Evolutionary conservation across 352 stramenopile species (phyloP).

Genomic region (Albugo candida): DNA sequence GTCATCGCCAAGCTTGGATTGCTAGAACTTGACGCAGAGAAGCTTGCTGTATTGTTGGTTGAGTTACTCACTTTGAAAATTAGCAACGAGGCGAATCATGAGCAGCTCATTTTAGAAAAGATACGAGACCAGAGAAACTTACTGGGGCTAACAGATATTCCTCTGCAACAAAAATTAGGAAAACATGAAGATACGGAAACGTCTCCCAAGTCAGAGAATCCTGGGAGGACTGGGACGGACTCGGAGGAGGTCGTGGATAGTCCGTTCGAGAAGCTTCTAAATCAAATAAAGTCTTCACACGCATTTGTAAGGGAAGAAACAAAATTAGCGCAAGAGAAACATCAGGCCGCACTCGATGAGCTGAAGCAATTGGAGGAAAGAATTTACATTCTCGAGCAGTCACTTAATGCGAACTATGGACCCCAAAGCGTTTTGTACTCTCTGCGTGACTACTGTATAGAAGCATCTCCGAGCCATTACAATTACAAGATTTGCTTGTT

Average conservation of each 20-base stretch:
- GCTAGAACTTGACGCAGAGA: slow-evolving; percentile 26
- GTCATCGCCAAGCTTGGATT: slow-evolving; percentile 41
- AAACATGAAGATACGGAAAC: too few relatives aligned
- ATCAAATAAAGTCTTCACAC: too few relatives aligned
- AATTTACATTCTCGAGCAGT: slow-evolving; percentile 6
- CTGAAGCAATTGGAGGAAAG: slow-evolving; percentile 9
- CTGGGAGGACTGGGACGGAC: slow-evolving; percentile 2
- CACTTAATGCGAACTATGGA: slow-evolving; percentile 38
- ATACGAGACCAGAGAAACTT: too few relatives aligned
- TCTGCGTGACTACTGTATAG: slow-evolving; percentile 51
- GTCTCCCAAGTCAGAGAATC: too few relatives aligned
- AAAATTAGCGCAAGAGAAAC: slow-evolving; percentile 19
- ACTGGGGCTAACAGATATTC: too few relatives aligned
- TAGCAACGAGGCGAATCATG: too few relatives aligned
- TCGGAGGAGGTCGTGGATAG: slow-evolving; percentile 34
- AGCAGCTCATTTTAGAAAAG: too few relatives aligned
- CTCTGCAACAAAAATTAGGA: too few relatives aligned
- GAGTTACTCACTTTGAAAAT: too few relatives aligned
- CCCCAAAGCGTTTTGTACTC: slow-evolving; percentile 36
- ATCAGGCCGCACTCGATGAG: slow-evolving; percentile 15
- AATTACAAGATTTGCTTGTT: slow-evolving; percentile 78
- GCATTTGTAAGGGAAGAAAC: slow-evolving; percentile 14
- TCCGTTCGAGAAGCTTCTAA: slow-evolving; percentile 24
- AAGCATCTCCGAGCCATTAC: slow-evolving; percentile 51
- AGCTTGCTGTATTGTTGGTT: slow-evolving; percentile 21